A percentile compares a stretch with the other conserved stretches of the same genome.
Evolutionary conservation across 805 yeast species (phyloP).

Genomic region (Diddensiella caesifluorescens): DNA sequence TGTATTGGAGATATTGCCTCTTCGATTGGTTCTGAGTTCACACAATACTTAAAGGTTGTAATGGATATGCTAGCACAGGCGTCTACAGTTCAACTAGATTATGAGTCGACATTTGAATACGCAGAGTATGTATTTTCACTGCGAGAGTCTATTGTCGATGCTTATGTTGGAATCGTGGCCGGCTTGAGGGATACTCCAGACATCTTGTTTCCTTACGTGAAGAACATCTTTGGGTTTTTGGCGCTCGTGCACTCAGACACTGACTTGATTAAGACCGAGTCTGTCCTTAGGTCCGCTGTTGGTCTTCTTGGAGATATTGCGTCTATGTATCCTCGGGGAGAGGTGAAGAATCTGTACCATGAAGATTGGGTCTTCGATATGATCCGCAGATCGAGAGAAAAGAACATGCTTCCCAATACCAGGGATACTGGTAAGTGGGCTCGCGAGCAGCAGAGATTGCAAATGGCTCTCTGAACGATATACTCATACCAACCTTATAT

Average conservation of each 20-base stretch:
- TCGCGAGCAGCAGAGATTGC: constrained; percentile 68
- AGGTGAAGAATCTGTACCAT: constrained; percentile 57
- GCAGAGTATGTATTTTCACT: constrained; percentile 67
- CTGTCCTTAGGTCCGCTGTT: constrained; percentile 74
- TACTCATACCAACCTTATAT: too few species aligned
- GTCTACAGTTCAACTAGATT: constrained; percentile 25
- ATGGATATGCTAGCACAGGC: constrained; percentile 56
- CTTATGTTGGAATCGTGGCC: constrained; percentile 91
- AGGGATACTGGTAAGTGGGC: constrained; percentile 98
- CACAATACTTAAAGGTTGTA: constrained; percentile 70
- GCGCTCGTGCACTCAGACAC: constrained; percentile 54
- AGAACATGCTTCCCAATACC: constrained; percentile 57
- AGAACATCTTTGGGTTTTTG: constrained; percentile 66
- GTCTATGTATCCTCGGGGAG: constrained; percentile 75
- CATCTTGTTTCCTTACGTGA: constrained; percentile 57
- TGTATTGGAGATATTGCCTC: constrained; percentile 96
- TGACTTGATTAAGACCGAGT: constrained; percentile 55
- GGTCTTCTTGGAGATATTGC: constrained; percentile 93
- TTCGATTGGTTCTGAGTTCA: constrained; percentile 71
- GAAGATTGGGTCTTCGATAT: constrained; percentile 78
- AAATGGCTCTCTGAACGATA: constrained; percentile 14
- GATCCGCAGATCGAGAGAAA: constrained; percentile 64
- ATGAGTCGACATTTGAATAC: constrained; percentile 63
- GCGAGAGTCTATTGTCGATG: constrained; percentile 87
- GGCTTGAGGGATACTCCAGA: constrained; percentile 73